These are phyloP conservation scores for Gaeumannomyces sp. DNA, from an alignment of 2,329 filamentous ascomycete species.

Conservation along the genomic window DNA sequence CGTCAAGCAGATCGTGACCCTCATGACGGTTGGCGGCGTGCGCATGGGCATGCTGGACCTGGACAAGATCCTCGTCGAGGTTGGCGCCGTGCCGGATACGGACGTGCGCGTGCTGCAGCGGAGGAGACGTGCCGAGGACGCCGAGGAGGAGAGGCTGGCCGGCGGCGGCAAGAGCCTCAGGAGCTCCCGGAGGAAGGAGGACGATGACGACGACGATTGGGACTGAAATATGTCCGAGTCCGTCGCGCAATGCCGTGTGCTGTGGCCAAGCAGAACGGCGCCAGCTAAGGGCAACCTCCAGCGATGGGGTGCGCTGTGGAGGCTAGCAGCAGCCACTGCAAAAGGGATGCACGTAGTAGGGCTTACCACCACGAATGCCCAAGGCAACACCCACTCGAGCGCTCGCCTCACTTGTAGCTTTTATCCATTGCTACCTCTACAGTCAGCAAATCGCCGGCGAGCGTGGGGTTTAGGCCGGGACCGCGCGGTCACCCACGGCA, in stretches of 20 bases:
- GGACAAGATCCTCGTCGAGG: conserved; percentile 72
- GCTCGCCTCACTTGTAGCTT: no score
- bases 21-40: conserved; percentile 70
- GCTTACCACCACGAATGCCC: no score
- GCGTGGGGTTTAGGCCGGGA: neutral
- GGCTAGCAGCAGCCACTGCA: no score
- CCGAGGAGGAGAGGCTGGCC: conserved; percentile 49
- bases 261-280: neutral
- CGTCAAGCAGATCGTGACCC: conserved; percentile 82
- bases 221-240: conserved; percentile 17
- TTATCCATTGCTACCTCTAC: no score
- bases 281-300: neutral
- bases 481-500: no score
- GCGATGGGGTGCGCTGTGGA: neutral
- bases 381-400: no score
- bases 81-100: conserved; percentile 71
- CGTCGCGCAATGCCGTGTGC: neutral
- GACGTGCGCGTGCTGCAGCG: conserved; percentile 71
- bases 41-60: conserved; percentile 67
- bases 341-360: no score
- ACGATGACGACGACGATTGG: conserved; percentile 26
- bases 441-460: neutral
- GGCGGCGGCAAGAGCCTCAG: conserved; percentile 32
- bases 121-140: conserved; percentile 53
- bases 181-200: conserved; percentile 19